phyloP scores from a whole-genome alignment of 2,329 filamentous ascomycete species.

The Apiospora hydei region DNA sequence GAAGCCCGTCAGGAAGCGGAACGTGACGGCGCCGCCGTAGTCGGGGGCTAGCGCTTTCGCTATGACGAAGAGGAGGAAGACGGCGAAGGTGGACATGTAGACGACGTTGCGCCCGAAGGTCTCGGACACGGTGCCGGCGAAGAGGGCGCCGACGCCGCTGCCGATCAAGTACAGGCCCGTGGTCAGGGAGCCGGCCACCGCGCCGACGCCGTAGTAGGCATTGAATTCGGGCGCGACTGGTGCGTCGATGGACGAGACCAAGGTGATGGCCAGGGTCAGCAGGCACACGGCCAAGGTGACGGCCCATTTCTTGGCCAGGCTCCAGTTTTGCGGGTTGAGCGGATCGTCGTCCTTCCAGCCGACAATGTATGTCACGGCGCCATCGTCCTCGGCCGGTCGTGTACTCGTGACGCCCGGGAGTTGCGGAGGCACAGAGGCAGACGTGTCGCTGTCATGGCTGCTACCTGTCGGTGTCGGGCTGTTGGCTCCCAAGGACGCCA shows the following conservation, averaged over 20 bases:
- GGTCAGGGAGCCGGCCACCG: conserved; percentile 27
- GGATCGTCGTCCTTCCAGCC: conserved; percentile 31
- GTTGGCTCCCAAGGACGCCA: not conserved
- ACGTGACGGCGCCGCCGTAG: conserved; percentile 50
- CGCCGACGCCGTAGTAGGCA: conserved; percentile 29
- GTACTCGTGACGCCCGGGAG: not conserved
- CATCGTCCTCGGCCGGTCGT: conserved; percentile 23
- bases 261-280: conserved; percentile 25
- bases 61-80: conserved; percentile 55
- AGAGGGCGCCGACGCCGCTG: conserved; percentile 45
- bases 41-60: conserved; percentile 52
- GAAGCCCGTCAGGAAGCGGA: conserved; percentile 56
- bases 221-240: conserved; percentile 27
- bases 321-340: conserved; percentile 32
- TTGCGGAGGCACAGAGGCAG: not conserved
- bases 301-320: conserved; percentile 24
- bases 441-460: no score
- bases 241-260: conserved; percentile 21
- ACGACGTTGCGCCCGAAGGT: conserved; percentile 48
- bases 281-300: conserved; percentile 24
- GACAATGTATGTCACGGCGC: conserved; percentile 25
- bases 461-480: not conserved
- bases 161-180: conserved; percentile 47
- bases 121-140: conserved; percentile 48
- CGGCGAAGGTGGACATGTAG: conserved; percentile 47